Base-by-base conservation (phyloP, 768 basidiomycete species). In the Pisolithus tinctorius region DNA sequence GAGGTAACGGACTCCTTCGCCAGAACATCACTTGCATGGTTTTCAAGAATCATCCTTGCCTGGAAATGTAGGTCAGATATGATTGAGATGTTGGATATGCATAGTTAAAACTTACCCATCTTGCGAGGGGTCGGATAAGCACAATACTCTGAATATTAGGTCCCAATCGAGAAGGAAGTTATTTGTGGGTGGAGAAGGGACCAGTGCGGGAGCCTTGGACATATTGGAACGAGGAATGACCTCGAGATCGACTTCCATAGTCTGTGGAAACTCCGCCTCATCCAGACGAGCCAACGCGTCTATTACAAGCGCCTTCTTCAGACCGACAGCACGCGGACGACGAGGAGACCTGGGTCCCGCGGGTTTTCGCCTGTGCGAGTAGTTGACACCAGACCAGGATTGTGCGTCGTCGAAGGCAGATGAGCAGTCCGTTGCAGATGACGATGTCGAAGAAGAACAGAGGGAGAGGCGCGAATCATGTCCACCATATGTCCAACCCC, bases 141-240 rank as follows among this genome's bases (percentile, higher is more conserved):
- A 57, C 38, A 67, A 44, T 23, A 62, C 27, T n/a, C 67, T 62
- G 39, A 69, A 67, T 53, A 67, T 67, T 14, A 30, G 48, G 42
- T 67, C 67, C 66, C 66, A 67, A 40, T 67, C 67, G 10, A 67
- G 48, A 16, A 47, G 61, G 14, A 52, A 58, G 29, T 62, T 54
- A 44, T 29, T 26, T 37, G 55, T 52, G 0, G 63, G 57, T 6
- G 65, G 54, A 20, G 9, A 49, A 23, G 50, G 4, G 17, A 46
- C 7, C 11, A 42, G 30, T 23, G 56, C 49, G 30, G 55, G 53
- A 2, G 46, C 34, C 4, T 52, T 43, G 34, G 57, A 34, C 9
- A 45, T 37, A 42, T 27, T 34, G 10, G 30, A 36, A 47, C 50
- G 31, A 31, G 6, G 13, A 58, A 54, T n/a, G 47, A 29, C 9